Base-by-base conservation (phyloP, 805 yeast species). In the Suhomyces vadensis region DNA sequence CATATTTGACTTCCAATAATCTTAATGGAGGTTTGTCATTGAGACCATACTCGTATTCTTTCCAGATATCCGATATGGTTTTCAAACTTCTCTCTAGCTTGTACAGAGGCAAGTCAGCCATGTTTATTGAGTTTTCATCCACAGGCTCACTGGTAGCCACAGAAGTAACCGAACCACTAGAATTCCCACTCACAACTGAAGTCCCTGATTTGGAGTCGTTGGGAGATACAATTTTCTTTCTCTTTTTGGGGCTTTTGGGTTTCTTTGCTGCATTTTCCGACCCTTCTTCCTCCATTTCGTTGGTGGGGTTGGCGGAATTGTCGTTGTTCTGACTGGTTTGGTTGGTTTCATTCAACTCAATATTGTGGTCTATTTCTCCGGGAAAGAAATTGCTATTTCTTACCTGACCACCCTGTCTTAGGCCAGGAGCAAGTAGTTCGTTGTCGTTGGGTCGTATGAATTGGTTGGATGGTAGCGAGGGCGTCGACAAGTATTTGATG, bases 11-110 rank as follows among this genome's bases (percentile, higher is more conserved):
- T 52, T 79, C 83, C 57, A 79, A 59, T 9, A 72, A 62, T 47
- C 70, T 71, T 29, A 79, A 67, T 3, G 83, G 75, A 0, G 82
- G 82, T 51, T 78, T 79, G 2, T 71, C 77, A 42, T 74, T 67
- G 5, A 74, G 48, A 0, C 83, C 83, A 42, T 72, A 71, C 4
- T 76, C 70, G 47, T 78, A 79, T 56, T 79, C 84, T 49, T 71
- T 67, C 84, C 84, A 79, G 14, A 79, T 73, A 48, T 78, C 83
- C 29, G 46, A 37, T 17, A 51, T 49, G 7, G 52, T 43, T 26
- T 49, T 51, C 35, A 51, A 42, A 16, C 46, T 42, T 21, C 46
- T 46, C 38, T 51, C 54, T 17, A 50, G 42, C 35, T 43, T 50
- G 37, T 41, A 50, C 16, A 29, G 19, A 10, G 43, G 38, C 29